A percentile compares a stretch with the other conserved stretches of the same genome.
phyloP scores from a whole-genome alignment of 495 filamentous ascomycete species.

The Penicillium crystallinum region DNA sequence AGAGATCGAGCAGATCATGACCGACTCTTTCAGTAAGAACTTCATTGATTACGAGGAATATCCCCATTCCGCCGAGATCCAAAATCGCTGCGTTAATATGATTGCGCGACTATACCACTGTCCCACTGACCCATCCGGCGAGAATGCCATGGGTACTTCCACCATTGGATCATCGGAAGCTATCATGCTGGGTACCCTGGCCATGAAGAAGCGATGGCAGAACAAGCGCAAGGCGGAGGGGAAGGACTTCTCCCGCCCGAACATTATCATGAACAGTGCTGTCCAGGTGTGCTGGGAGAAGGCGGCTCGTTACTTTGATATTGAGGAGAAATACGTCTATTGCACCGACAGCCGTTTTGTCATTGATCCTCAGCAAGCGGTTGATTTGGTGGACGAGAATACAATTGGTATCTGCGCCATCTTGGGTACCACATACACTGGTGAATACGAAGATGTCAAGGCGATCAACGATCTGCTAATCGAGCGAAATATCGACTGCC shows the following conservation, averaged over 20 bases:
- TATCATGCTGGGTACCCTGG: constrained; percentile 83
- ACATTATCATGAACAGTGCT: constrained; percentile 88
- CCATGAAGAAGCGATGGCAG: constrained; percentile 95
- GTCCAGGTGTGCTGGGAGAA: constrained; percentile 98
- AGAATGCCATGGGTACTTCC: constrained; percentile 72
- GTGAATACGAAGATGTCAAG: constrained; percentile 91
- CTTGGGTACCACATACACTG: constrained; percentile 89
- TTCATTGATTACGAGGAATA: constrained; percentile 95
- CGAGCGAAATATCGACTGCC: constrained; percentile 63
- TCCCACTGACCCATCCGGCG: constrained; percentile 44
- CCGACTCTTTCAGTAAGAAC: constrained; percentile 83
- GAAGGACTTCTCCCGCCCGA: constrained; percentile 69
- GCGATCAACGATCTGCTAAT: constrained; percentile 78
- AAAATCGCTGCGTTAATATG: constrained; percentile 90
- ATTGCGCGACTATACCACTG: constrained; percentile 83
- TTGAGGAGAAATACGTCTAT: constrained; percentile 84
- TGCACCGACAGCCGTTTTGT: constrained; percentile 77
- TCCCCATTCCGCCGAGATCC: constrained; percentile 81
- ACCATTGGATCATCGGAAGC: constrained; percentile 85
- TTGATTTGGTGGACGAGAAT: constrained; percentile 86
- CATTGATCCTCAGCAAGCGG: constrained; percentile 79
- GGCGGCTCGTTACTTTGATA: constrained; percentile 88
- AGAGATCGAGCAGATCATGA: constrained; percentile 87
- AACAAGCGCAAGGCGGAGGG: constrained; percentile 73
- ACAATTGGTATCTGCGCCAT: constrained; percentile 91